Conservation (phyloP, 176 grass and related monocot species). For the Urochloa ruziziensis region DNA sequence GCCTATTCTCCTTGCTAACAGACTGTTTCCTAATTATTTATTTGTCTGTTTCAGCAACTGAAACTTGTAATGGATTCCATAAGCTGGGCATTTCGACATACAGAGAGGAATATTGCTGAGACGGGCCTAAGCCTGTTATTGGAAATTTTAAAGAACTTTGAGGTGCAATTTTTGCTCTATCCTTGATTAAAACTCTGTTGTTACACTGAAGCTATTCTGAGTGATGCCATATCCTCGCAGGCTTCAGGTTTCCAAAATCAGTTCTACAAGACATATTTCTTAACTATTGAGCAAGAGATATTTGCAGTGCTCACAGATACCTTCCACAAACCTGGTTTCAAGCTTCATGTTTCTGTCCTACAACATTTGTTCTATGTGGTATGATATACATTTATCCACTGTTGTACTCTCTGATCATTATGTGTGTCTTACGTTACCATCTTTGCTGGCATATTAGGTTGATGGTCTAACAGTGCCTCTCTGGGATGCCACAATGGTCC, state of each 20-base stretch:
- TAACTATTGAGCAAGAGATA: slow-evolving; percentile 67
- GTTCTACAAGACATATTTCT: slow-evolving; percentile 65
- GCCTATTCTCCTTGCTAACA: too few relatives aligned
- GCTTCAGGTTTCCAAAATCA: slow-evolving; percentile 59
- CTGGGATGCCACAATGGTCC: neutral
- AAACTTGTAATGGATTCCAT: slow-evolving; percentile 79
- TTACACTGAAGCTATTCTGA: neutral
- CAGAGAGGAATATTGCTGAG: slow-evolving; percentile 76
- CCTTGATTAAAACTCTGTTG: neutral
- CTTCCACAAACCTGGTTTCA: slow-evolving; percentile 69
- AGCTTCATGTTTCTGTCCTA: slow-evolving; percentile 63
- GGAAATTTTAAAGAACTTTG: slow-evolving; percentile 67
- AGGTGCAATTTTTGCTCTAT: slow-evolving; percentile 36
- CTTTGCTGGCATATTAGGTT: neutral
- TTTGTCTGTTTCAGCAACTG: slow-evolving; percentile 48
- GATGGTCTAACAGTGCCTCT: slow-evolving; percentile 16
- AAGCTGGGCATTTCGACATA: slow-evolving; percentile 67
- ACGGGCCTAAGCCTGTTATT: slow-evolving; percentile 61
- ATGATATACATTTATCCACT: neutral
- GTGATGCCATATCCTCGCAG: slow-evolving; percentile 23
- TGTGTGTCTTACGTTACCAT: neutral
- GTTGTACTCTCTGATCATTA: neutral
- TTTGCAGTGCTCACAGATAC: slow-evolving; percentile 73
- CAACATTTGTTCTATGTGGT: slow-evolving; percentile 72
- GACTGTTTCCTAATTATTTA: slow-evolving; percentile 21